Percentiles rank a stretch among this genome's conserved stretches.
Conservation (phyloP, 2,329 filamentous ascomycete genomes). For the Didymellaceae sp. region DNA sequence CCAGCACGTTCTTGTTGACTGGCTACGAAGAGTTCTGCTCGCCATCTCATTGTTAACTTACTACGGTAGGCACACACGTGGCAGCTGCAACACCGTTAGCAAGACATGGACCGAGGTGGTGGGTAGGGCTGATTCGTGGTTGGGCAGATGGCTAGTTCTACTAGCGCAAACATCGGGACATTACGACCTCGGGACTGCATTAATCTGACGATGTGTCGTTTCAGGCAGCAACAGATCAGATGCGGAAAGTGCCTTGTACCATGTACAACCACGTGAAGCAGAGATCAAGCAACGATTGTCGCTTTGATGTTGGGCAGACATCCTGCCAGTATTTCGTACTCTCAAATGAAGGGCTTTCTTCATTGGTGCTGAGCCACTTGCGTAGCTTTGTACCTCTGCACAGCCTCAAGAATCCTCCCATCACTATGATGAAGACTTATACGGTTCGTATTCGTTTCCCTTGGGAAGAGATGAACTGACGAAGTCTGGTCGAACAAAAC, state of each 20-base stretch:
- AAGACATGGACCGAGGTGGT: conserved; percentile 29
- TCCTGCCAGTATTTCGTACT: conserved; percentile 2
- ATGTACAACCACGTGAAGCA: not conserved
- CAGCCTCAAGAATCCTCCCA: conserved; percentile 14
- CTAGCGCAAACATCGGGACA: conserved; percentile 7
- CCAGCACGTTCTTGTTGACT: conserved; percentile 2
- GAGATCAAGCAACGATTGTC: not conserved
- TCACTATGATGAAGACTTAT: not conserved
- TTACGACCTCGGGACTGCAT: conserved; percentile 10
- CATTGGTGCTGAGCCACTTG: conserved; percentile 7
- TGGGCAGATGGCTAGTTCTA: conserved; percentile 21
- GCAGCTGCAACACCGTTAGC: conserved; percentile 38
- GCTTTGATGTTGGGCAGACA: not conserved
- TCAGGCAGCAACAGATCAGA: conserved; percentile 4
- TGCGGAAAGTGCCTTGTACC: not conserved
- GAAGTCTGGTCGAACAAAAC: no score
- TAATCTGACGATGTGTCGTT: not conserved
- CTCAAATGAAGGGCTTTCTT: conserved; percentile 11
- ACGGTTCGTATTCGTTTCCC: not conserved
- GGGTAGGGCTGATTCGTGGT: conserved; percentile 43
- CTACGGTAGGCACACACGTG: conserved; percentile 34
- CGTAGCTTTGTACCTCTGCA: conserved; percentile 5
- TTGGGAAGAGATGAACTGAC: not conserved
- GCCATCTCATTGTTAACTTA: not conserved
- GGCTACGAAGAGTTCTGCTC: not conserved